Conservation (phyloP, 257 asterid genomes). For the Echium plantagineum region DNA sequence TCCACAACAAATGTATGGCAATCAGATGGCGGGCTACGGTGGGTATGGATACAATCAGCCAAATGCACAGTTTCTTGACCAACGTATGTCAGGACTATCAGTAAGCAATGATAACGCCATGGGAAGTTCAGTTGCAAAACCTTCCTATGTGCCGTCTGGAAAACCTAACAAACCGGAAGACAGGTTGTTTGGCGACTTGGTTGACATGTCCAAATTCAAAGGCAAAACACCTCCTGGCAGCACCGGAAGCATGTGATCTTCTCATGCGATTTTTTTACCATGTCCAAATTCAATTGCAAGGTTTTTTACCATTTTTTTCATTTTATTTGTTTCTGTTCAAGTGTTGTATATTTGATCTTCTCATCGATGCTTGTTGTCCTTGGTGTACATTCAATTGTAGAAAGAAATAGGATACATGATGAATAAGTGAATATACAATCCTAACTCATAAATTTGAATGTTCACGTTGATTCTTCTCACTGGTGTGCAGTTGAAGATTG, state of each 20-base stretch:
- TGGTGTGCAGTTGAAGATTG: too few species aligned
- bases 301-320: slow-evolving; percentile 4
- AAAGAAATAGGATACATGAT: neutral
- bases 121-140: slow-evolving; percentile 24
- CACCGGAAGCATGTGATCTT: slow-evolving; percentile 35
- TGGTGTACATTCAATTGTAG: neutral
- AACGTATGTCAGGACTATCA: slow-evolving; percentile 57
- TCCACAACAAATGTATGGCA: slow-evolving; percentile 59
- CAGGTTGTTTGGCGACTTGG: slow-evolving; percentile 72
- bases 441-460: too few species aligned
- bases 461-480: too few species aligned
- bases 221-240: slow-evolving; percentile 31
- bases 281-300: too few species aligned
- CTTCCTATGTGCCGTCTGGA: slow-evolving; percentile 47
- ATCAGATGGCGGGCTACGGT: slow-evolving; percentile 56
- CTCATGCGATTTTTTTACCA: too few species aligned
- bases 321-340: slow-evolving; percentile 1
- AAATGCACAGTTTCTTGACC: slow-evolving; percentile 53
- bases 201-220: slow-evolving; percentile 55
- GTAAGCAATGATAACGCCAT: slow-evolving; percentile 49
- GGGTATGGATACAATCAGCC: slow-evolving; percentile 49
- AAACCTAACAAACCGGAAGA: slow-evolving; percentile 71
- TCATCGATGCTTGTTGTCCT: neutral
- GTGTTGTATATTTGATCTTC: neutral
- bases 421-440: neutral